These are phyloP conservation scores for Juglanconis sp. DNA, from an alignment of 2,329 filamentous ascomycete species.

Conservation along the genomic window DNA sequence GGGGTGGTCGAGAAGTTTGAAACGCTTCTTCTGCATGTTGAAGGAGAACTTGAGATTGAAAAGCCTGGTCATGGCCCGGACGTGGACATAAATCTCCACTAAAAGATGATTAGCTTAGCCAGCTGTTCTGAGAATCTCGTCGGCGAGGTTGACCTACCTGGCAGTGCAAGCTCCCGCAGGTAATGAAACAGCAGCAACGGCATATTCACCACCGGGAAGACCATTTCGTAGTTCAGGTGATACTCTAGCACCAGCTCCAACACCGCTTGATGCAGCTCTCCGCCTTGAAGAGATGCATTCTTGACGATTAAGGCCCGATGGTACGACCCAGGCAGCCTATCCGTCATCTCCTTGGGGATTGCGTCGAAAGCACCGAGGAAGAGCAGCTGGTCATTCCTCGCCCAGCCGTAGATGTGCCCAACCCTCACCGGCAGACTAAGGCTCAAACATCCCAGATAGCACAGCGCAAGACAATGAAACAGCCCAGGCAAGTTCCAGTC, in stretches of 20 bases:
- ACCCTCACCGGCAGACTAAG: conserved; percentile 74
- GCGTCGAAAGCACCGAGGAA: conserved; percentile 64
- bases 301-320: conserved; percentile 55
- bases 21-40: conserved; percentile 41
- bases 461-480: conserved; percentile 71
- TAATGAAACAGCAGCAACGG: conserved; percentile 67
- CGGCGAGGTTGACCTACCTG: conserved; percentile 48
- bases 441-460: conserved; percentile 75
- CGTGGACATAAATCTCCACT: conserved; percentile 64
- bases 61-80: conserved; percentile 52
- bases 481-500: conserved; percentile 61
- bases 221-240: conserved; percentile 63
- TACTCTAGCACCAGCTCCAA: conserved; percentile 63
- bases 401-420: conserved; percentile 70
- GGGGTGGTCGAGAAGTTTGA: conserved; percentile 59
- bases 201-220: conserved; percentile 70
- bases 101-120: conserved; percentile 26
- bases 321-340: conserved; percentile 61
- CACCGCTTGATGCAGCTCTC: conserved; percentile 63
- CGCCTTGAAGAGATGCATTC: conserved; percentile 42
- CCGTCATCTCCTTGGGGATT: conserved; percentile 52
- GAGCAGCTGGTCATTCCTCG: conserved; percentile 62
- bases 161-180: conserved; percentile 69
- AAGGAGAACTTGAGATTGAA: conserved; percentile 57
- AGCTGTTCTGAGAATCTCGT: neutral